Evolutionary conservation across 768 basidiomycete species (phyloP).

Genomic region (Kwoniella shandongensis): DNA sequence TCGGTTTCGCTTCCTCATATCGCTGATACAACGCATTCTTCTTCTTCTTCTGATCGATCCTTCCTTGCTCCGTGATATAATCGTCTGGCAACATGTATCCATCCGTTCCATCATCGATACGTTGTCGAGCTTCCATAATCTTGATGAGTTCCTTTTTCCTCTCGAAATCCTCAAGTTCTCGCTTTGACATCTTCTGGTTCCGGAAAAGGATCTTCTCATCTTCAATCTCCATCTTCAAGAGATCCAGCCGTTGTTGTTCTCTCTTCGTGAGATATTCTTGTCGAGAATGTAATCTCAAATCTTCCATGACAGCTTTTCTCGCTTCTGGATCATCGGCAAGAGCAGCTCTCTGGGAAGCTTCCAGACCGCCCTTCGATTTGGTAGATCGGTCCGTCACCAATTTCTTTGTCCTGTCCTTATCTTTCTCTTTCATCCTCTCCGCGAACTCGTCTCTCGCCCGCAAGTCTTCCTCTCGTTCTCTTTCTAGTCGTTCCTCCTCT

Average conservation of each 20-base stretch:
- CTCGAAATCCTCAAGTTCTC: conserved; percentile 77
- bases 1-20: conserved; percentile 73
- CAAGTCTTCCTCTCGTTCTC: conserved; percentile 73
- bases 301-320: conserved; percentile 62
- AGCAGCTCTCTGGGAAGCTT: conserved; percentile 74
- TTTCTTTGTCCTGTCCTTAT: conserved; percentile 82
- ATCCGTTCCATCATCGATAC: conserved; percentile 92
- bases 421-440: conserved; percentile 76
- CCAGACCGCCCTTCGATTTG: conserved; percentile 68
- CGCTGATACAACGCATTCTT: conserved; percentile 87
- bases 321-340: conserved; percentile 73
- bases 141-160: conserved; percentile 87
- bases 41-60: conserved; percentile 95
- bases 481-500: conserved; percentile 67
- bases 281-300: conserved; percentile 80
- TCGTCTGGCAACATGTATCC: conserved; percentile 97
- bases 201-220: conserved; percentile 88
- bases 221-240: conserved; percentile 85
- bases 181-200: conserved; percentile 85
- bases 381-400: conserved; percentile 89
- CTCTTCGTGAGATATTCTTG: conserved; percentile 96
- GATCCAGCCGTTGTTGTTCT: conserved; percentile 91
- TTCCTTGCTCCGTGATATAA: conserved; percentile 96
- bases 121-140: conserved; percentile 88
- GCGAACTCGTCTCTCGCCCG: conserved; percentile 91